These are phyloP conservation scores for Globisporangium uncinulatum DNA, from an alignment of 352 stramenopile species.

Conservation along the genomic window DNA sequence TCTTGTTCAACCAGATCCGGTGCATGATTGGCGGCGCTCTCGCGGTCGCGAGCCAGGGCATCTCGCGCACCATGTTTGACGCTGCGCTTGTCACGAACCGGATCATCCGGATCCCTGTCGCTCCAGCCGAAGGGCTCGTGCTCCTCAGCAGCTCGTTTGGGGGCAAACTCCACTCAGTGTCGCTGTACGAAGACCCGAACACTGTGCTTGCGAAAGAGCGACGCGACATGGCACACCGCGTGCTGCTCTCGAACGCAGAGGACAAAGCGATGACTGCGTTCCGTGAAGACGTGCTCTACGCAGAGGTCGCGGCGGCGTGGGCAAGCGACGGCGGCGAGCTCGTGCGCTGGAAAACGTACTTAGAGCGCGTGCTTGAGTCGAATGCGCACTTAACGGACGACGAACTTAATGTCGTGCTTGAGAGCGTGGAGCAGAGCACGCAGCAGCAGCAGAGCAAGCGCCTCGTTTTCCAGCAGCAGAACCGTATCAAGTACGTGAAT, in stretches of 20 bases:
- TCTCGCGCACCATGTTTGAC: conserved; percentile 62
- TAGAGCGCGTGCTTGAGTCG: conserved; percentile 47
- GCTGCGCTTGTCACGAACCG: conserved; percentile 73
- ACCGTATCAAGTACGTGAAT: conserved; percentile 31
- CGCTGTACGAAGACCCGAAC: conserved; percentile 64
- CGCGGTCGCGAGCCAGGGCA: conserved; percentile 68
- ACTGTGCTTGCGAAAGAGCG: conserved; percentile 49
- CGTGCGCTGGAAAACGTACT: conserved; percentile 51
- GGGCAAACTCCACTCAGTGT: conserved; percentile 73
- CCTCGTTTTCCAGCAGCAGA: conserved; percentile 45
- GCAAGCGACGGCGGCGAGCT: conserved; percentile 33
- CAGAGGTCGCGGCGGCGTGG: conserved; percentile 55
- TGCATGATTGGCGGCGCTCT: conserved; percentile 88
- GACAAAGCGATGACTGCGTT: conserved; percentile 56
- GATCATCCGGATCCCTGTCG: conserved; percentile 84
- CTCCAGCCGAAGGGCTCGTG: conserved; percentile 83
- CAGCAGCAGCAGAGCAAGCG: conserved; percentile 33
- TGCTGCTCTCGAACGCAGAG: conserved; percentile 44
- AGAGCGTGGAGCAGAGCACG: conserved; percentile 27
- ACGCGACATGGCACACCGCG: conserved; percentile 46
- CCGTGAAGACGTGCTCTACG: conserved; percentile 70
- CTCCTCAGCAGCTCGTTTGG: conserved; percentile 80
- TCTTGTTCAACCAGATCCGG: conserved; percentile 89
- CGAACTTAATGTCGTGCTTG: conserved; percentile 29
- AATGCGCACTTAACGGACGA: conserved; percentile 42